Percentiles rank a stretch among this genome's conserved stretches.
These are phyloP conservation scores for Parmelia sp. DNA, from an alignment of 495 filamentous ascomycete species.

Conservation along the genomic window DNA sequence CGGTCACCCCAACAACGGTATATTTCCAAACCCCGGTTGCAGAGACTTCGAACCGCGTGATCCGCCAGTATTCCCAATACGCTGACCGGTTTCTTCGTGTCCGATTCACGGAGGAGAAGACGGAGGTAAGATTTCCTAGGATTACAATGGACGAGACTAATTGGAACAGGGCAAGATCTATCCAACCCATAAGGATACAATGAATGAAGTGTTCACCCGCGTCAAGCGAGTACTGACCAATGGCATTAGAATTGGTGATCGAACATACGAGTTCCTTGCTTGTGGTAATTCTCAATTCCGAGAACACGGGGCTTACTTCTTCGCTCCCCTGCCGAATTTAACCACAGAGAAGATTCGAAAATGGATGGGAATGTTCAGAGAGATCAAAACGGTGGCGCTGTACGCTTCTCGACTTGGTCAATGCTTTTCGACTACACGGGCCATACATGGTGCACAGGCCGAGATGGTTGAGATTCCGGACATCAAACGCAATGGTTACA, in stretches of 20 bases:
- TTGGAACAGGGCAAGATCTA: conserved; percentile 47
- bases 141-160: conserved; percentile 17
- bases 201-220: conserved; percentile 69
- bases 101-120: conserved; percentile 80
- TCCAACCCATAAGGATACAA: conserved; percentile 45
- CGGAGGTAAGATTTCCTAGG: conserved; percentile 35
- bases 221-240: conserved; percentile 64
- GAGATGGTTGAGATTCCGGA: conserved; percentile 49
- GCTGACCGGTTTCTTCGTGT: conserved; percentile 86
- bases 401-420: conserved; percentile 84
- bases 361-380: conserved; percentile 83
- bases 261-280: conserved; percentile 83
- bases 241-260: conserved; percentile 74
- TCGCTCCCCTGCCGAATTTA: conserved; percentile 52
- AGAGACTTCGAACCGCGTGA: conserved; percentile 82
- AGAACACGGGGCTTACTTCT: conserved; percentile 90
- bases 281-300: conserved; percentile 95
- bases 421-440: conserved; percentile 88
- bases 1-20: conserved; percentile 76
- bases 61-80: conserved; percentile 60
- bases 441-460: conserved; percentile 46
- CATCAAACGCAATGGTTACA: conserved; percentile 56
- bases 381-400: conserved; percentile 75
- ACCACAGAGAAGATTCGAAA: conserved; percentile 68
- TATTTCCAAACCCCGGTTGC: conserved; percentile 69